These are phyloP conservation scores for Herpomyces periplanetae DNA, from an alignment of 2,329 filamentous ascomycete genomes.

Conservation along the genomic window DNA sequence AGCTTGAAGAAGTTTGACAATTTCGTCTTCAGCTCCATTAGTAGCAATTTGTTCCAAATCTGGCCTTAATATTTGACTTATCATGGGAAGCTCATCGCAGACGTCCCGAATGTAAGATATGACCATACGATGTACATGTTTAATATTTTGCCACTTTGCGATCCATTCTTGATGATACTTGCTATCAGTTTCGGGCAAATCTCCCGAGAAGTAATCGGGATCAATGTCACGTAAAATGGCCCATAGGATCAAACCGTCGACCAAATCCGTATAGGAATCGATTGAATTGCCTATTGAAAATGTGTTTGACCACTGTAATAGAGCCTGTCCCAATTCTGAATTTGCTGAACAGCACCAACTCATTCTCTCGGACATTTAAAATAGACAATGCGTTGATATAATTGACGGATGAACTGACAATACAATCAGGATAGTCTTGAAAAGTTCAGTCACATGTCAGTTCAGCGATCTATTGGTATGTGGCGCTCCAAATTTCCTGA, in stretches of 20 bases:
- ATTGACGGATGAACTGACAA: too few relatives aligned
- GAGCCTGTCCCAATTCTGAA: too few relatives aligned
- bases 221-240: slow-evolving; percentile 11
- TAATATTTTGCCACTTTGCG: slow-evolving; percentile 13
- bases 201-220: slow-evolving; percentile 10
- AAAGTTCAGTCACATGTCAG: too few relatives aligned
- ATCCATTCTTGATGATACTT: slow-evolving; percentile 12
- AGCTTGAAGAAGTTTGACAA: slow-evolving; percentile 17
- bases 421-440: too few relatives aligned
- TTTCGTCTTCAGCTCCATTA: slow-evolving; percentile 10
- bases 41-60: slow-evolving; percentile 12
- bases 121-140: slow-evolving; percentile 12
- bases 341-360: too few relatives aligned
- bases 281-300: slow-evolving; percentile 10
- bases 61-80: slow-evolving; percentile 8
- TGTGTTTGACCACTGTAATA: slow-evolving; percentile 12
- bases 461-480: too few relatives aligned
- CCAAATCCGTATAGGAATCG: slow-evolving; percentile 9
- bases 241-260: slow-evolving; percentile 12
- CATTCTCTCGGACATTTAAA: too few relatives aligned
- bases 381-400: too few relatives aligned
- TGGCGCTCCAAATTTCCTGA: too few relatives aligned
- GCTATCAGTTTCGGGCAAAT: slow-evolving; percentile 10
- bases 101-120: slow-evolving; percentile 12
- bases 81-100: slow-evolving; percentile 8